Conservation (phyloP, 805 yeast species). For the Debaryomyces hansenii region DNA sequence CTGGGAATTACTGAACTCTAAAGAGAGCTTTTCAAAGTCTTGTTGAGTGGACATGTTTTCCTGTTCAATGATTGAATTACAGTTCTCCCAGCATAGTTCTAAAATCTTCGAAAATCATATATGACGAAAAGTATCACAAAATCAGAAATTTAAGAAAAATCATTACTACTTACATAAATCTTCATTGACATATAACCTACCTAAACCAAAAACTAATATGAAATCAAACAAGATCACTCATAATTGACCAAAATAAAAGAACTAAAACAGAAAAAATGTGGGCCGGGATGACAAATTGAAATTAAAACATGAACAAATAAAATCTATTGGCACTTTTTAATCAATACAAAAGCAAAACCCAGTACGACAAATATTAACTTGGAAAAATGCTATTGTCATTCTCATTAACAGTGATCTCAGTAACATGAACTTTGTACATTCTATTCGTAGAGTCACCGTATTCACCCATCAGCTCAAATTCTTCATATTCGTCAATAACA, state of each 20-base stretch:
- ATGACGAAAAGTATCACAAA: neutral
- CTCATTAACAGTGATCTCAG: slow-evolving; percentile 40
- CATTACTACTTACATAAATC: too few relatives aligned
- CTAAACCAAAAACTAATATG: too few relatives aligned
- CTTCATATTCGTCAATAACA: slow-evolving; percentile 17
- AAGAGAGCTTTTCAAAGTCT: slow-evolving; percentile 44
- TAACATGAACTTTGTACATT: slow-evolving; percentile 39
- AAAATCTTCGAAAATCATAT: too few relatives aligned
- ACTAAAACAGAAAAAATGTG: too few relatives aligned
- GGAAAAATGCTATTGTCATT: slow-evolving; percentile 31
- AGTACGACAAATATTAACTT: neutral
- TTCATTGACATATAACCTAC: too few relatives aligned
- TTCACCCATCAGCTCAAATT: slow-evolving; percentile 17
- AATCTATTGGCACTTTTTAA: too few relatives aligned
- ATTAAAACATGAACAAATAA: too few relatives aligned
- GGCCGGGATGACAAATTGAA: too few relatives aligned
- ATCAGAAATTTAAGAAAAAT: neutral
- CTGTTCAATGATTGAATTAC: neutral
- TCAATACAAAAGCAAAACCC: too few relatives aligned
- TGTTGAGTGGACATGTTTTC: slow-evolving; percentile 24
- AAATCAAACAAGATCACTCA: too few relatives aligned
- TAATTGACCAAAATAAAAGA: too few relatives aligned
- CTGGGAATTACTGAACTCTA: slow-evolving; percentile 48
- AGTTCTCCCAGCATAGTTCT: too few relatives aligned
- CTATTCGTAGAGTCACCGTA: slow-evolving; percentile 22